phyloP scores from a whole-genome alignment of 1,139 yeast genomes.

The Nematodospora anomalae region DNA sequence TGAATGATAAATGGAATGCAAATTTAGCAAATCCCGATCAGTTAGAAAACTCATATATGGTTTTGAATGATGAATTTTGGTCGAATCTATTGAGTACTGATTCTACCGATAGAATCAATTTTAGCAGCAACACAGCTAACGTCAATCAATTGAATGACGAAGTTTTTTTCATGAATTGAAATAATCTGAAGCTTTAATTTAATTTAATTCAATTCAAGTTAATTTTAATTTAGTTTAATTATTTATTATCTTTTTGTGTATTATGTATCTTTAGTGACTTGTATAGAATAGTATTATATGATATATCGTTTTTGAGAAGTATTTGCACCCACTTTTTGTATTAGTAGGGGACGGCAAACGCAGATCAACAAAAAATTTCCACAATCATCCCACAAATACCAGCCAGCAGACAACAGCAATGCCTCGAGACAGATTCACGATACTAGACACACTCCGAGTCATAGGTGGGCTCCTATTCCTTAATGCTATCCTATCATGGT shows the following conservation, averaged over 20 bases:
- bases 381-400: no score
- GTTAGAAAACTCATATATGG: constrained; percentile 31
- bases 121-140: constrained; percentile 27
- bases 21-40: constrained; percentile 20
- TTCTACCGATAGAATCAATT: constrained; percentile 33
- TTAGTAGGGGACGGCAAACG: no score
- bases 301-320: no score
- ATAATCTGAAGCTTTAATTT: no score
- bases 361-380: no score
- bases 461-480: constrained; percentile 48
- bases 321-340: no score
- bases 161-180: constrained; percentile 27
- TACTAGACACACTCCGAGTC: constrained; percentile 44
- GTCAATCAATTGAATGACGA: constrained; percentile 24
- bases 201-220: no score
- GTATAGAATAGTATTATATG: no score
- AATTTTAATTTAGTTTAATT: constrained; percentile 1
- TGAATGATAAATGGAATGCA: neutral
- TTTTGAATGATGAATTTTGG: constrained; percentile 48
- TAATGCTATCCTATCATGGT: constrained; percentile 51
- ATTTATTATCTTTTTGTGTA: constrained; percentile 1
- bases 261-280: no score
- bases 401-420: no score
- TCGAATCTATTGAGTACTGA: constrained; percentile 39
- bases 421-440: constrained; percentile 7